Conservation (phyloP, 352 stramenopile genomes). For the Phytopythium kandeliae region DNA sequence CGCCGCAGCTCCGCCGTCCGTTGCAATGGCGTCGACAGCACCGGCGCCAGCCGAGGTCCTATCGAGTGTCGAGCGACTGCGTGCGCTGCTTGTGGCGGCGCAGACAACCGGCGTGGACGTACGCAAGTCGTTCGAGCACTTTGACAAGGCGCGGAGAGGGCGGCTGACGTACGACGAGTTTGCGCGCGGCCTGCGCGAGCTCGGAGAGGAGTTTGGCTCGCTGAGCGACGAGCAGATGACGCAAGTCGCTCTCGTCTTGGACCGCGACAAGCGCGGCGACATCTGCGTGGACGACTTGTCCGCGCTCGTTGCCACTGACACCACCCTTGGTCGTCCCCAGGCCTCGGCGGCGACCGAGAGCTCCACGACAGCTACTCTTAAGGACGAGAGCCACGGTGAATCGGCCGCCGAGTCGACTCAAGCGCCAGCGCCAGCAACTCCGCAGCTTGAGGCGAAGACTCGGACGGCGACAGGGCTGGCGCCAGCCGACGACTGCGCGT, state of each 20-base stretch:
- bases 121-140: slow-evolving; percentile 59
- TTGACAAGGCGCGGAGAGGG: slow-evolving; percentile 66
- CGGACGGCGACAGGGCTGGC: too few species aligned
- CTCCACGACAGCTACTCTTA: neutral
- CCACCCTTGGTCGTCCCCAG: too few species aligned
- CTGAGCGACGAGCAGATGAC: slow-evolving; percentile 24
- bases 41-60: slow-evolving; percentile 1
- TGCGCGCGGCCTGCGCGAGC: slow-evolving; percentile 23
- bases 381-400: neutral
- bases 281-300: slow-evolving; percentile 40
- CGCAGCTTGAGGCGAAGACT: neutral
- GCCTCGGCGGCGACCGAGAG: too few species aligned
- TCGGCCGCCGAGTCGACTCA: neutral
- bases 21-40: neutral
- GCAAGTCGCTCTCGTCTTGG: slow-evolving; percentile 30
- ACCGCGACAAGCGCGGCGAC: slow-evolving; percentile 18
- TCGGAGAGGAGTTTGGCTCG: slow-evolving; percentile 31
- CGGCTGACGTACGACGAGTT: slow-evolving; percentile 58
- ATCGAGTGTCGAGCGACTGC: slow-evolving; percentile 30
- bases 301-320: slow-evolving; percentile 13
- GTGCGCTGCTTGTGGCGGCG: slow-evolving; percentile 36
- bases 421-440: too few species aligned
- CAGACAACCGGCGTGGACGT: slow-evolving; percentile 42
- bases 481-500: slow-evolving; percentile 49
- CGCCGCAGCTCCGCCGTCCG: neutral